A percentile compares a stretch with the other conserved stretches of the same genome.
These are phyloP conservation scores for Fusarium vanettenii DNA, from an alignment of 2,329 filamentous ascomycete species.

Conservation along the genomic window DNA sequence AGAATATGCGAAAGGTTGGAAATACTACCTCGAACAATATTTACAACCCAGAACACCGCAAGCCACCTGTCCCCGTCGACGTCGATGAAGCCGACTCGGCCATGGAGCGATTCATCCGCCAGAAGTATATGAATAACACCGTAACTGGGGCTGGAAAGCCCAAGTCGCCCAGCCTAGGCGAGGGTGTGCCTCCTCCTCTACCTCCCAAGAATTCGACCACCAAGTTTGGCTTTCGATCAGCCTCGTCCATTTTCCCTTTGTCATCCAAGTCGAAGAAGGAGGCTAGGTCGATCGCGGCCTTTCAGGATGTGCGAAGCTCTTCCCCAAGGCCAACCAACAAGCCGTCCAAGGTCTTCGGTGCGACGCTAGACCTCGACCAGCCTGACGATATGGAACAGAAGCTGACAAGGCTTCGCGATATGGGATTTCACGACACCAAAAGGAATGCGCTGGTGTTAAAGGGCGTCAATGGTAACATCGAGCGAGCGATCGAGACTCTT, in stretches of 20 bases:
- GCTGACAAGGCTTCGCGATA: conserved; percentile 80
- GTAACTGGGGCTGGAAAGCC: conserved; percentile 53
- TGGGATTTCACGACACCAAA: conserved; percentile 90
- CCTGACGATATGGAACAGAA: conserved; percentile 78
- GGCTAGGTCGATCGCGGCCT: conserved; percentile 46
- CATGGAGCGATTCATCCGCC: conserved; percentile 94
- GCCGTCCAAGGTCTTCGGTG: conserved; percentile 76
- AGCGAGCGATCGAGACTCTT: conserved; percentile 86
- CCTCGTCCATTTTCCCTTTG: conserved; percentile 75
- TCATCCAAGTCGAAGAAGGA: conserved; percentile 71
- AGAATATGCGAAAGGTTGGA: conserved; percentile 96
- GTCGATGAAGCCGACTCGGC: conserved; percentile 91
- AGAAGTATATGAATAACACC: conserved; percentile 83
- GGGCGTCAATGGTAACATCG: conserved; percentile 84
- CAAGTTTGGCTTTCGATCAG: conserved; percentile 68
- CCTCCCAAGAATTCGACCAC: conserved; percentile 74
- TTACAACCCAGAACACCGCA: conserved; percentile 88
- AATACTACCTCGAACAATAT: conserved; percentile 87
- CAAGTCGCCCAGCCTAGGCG: conserved; percentile 57
- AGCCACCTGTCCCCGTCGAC: conserved; percentile 87
- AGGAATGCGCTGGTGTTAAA: conserved; percentile 85
- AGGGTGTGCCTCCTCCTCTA: conserved; percentile 68
- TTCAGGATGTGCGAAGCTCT: conserved; percentile 44
- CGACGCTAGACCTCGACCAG: conserved; percentile 67
- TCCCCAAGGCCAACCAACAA: conserved; percentile 67